Evolutionary conservation across 495 filamentous ascomycete genomes (phyloP).

Genomic region (Penicillium subrubescens): DNA sequence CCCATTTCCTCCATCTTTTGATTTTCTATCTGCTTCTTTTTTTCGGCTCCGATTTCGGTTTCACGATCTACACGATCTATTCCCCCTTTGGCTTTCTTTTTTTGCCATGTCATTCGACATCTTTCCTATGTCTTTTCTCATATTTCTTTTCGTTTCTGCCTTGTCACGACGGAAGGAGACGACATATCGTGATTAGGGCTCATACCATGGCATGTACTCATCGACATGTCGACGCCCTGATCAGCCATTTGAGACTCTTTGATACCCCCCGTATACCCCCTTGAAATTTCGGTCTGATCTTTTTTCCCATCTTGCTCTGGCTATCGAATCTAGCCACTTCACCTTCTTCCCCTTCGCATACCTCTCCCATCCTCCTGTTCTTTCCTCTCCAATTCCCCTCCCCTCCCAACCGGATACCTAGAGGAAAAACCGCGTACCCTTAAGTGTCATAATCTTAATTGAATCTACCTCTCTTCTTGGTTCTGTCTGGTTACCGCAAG

Average conservation of each 20-base stretch:
- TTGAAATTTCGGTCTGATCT: background rate
- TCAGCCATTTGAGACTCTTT: background rate
- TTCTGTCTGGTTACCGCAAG: conserved; percentile 3
- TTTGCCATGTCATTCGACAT: conserved; percentile 1
- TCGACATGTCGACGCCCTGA: background rate
- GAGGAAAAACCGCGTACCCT: conserved; percentile 10
- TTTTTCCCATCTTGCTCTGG: background rate
- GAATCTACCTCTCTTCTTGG: conserved; percentile 9
- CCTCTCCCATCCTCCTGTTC: background rate
- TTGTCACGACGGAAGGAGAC: background rate
- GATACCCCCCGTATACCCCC: background rate
- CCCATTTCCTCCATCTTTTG: conserved; percentile 11
- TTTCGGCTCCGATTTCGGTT: background rate
- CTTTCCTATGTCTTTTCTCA: background rate
- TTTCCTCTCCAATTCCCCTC: background rate
- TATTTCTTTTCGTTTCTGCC: background rate
- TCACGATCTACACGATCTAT: conserved; percentile 13
- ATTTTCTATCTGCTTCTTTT: background rate
- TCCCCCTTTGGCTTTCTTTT: conserved; percentile 4
- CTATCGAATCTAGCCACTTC: background rate
- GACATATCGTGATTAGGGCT: background rate
- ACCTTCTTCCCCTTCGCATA: background rate
- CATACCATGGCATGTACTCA: background rate
- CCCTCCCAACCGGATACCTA: conserved; percentile 5
- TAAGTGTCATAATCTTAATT: conserved; percentile 25